Base-by-base conservation (phyloP, 2,329 filamentous ascomycete species). In the Penicillium sp. region DNA sequence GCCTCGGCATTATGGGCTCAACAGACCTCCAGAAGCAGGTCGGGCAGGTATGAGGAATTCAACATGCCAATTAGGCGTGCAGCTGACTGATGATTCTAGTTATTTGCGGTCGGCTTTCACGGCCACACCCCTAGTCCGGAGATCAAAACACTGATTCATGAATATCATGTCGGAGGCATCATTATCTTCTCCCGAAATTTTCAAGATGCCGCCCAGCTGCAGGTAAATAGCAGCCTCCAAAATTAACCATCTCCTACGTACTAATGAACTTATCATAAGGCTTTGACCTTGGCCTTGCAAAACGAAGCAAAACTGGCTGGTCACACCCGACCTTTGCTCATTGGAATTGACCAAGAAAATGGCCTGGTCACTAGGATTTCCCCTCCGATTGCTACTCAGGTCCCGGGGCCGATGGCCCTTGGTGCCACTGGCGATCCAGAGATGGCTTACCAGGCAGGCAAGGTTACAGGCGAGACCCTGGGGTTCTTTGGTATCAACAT, bases 321-420 rank as follows among this genome's bases (percentile, higher is more conserved):
- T 6, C 72, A 80, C 59, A 44, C 70, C 35, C 69, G 74, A 52
- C 74, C 72, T 50, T 65, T 80, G 1, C 74, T 80, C 49, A 79
- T 80, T 31, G 74, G 73, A 4, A 76, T 78, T 35, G 77, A 79
- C 49, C 77, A 79, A 59, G 78, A 80, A 58, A 79, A 79, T 71
- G 76, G 76, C 4, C 62, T 78, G 8, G 74, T 79, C 27, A 77
- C 77, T 24, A 68, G 76, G 2, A 74, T 79, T 33, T 73, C 71
- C 29, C 70, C 74, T 5, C 74, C 76, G 4, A 67, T 76, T 24
- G 75, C 74, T 33, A 58, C 73, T 11, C 77, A 78, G 49, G 62
- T 79, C 9, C 77, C 77, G 3, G 78, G 76, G 3, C 65, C 75
- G 5, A 79, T 79, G 77, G 70, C 77, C n/a, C 62, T 79, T 5